A percentile compares a stretch with the other conserved stretches of the same genome.
These are phyloP conservation scores for Aspergillus brunneoviolaceus DNA, from an alignment of 2,329 filamentous ascomycete species.

Conservation along the genomic window DNA sequence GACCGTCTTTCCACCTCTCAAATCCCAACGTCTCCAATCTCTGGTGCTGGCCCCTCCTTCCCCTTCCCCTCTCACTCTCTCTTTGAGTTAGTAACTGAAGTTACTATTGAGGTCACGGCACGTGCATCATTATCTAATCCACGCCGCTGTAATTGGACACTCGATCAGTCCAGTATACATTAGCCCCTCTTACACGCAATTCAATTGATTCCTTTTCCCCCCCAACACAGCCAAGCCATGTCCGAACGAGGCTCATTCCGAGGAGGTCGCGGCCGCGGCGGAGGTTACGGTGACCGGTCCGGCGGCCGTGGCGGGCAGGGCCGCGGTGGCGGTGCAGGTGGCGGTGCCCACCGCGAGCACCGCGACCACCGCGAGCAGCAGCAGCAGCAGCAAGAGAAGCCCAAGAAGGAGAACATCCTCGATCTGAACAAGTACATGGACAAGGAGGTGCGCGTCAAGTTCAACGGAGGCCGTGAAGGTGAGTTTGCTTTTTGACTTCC, in stretches of 20 bases:
- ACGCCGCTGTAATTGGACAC: constrained; percentile 1
- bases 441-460: constrained; percentile 92
- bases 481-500: neutral
- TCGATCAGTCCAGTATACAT: constrained; percentile 10
- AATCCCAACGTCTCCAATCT: neutral
- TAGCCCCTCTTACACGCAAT: neutral
- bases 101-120: neutral
- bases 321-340: constrained; percentile 50
- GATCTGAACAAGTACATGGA: constrained; percentile 96
- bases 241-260: constrained; percentile 55
- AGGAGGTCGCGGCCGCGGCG: constrained; percentile 48
- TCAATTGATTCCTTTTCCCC: neutral
- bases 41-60: neutral
- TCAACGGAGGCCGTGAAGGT: constrained; percentile 93
- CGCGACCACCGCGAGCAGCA: constrained; percentile 13
- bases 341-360: constrained; percentile 43
- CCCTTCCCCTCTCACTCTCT: neutral
- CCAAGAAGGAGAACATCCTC: constrained; percentile 98
- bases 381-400: constrained; percentile 63
- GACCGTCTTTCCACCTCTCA: neutral
- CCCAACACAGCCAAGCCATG: constrained; percentile 28
- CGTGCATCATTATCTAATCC: constrained; percentile 4
- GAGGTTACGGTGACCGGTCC: constrained; percentile 40
- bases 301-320: constrained; percentile 42
- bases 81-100: neutral